Conservation (phyloP, 2,329 filamentous ascomycete genomes). For the Exserohilum turcica region DNA sequence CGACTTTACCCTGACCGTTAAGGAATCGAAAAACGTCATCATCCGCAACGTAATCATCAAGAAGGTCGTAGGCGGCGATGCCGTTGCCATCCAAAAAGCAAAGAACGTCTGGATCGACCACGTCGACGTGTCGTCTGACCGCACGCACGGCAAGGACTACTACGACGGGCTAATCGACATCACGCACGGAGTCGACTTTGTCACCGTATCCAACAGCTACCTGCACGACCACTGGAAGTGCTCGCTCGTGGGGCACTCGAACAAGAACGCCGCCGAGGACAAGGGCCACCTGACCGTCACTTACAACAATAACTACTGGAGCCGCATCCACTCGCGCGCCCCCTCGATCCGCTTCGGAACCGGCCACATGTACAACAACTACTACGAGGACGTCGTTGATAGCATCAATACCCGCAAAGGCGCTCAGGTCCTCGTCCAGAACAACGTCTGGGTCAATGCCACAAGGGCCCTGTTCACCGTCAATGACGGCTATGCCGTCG, state of each 20-base stretch:
- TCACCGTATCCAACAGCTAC: slow-evolving; percentile 61
- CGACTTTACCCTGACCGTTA: slow-evolving; percentile 56
- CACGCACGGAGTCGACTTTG: slow-evolving; percentile 66
- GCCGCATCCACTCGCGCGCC: slow-evolving; percentile 66
- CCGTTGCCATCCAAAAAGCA: slow-evolving; percentile 56
- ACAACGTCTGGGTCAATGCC: slow-evolving; percentile 44
- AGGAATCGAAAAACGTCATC: slow-evolving; percentile 59
- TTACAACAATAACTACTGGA: slow-evolving; percentile 69
- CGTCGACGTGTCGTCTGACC: slow-evolving; percentile 66
- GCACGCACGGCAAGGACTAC: slow-evolving; percentile 68
- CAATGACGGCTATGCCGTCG: slow-evolving; percentile 46
- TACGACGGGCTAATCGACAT: slow-evolving; percentile 71
- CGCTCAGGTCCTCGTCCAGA: slow-evolving; percentile 52
- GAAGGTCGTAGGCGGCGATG: slow-evolving; percentile 58
- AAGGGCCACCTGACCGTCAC: slow-evolving; percentile 67
- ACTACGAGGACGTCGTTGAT: slow-evolving; percentile 47
- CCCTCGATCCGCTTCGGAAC: slow-evolving; percentile 71
- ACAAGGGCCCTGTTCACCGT: slow-evolving; percentile 45
- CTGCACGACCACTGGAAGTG: slow-evolving; percentile 65
- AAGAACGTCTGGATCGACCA: slow-evolving; percentile 70
- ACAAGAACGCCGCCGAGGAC: slow-evolving; percentile 64
- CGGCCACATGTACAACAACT: slow-evolving; percentile 64
- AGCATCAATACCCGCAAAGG: slow-evolving; percentile 52
- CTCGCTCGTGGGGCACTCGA: slow-evolving; percentile 64
- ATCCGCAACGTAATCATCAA: slow-evolving; percentile 61